Base-by-base conservation (phyloP, 805 yeast species). In the Candida maesae region DNA sequence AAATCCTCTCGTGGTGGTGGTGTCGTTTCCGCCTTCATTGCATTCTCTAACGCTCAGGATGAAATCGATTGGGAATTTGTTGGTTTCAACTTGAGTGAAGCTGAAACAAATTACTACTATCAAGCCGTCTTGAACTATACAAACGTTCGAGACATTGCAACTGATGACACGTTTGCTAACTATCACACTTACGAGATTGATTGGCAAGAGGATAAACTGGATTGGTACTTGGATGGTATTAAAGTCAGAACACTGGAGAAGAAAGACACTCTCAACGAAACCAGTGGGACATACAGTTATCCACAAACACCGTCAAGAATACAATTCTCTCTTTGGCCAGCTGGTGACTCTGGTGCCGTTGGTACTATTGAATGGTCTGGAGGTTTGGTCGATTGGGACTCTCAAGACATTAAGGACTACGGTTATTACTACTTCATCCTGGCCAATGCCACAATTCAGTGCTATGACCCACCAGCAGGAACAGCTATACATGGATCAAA, bases 61-160 rank as follows among this genome's bases (percentile, higher is more conserved):
- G 97, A 90, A 72, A 74, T 89, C 54, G 97, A 90, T 74, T 80
- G 65, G 58, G 96, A 90, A 68, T 82, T 79, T 52, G 82, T 88
- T 48, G 98, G 98, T 44, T 74, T 75, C 55, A 77, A 84, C 56
- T 64, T 85, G 55, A 71, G 73, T 24, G 59, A 64, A 17, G 85
- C 80, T 2, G 90, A 90, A 70, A 70, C 89, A 20, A 90, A 90
- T 66, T 89, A 60, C 71, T 90, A 85, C 68, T 79, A 76, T 61
- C 79, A 83, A 59, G 96, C 91, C 61, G 62, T 68, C 24, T 68
- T 79, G 57, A 76, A 85, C 68, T 85, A 79, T 63, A 70, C 80
- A 25, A 83, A 84, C 60, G 71, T 77, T 49, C 56, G 49, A 14
- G 66, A 71, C 50, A 56, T 68, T 32, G 39, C 70, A 6, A 56